Evolutionary conservation across 495 filamentous ascomycete species (phyloP).

Genomic region (Penicillium coffeae): DNA sequence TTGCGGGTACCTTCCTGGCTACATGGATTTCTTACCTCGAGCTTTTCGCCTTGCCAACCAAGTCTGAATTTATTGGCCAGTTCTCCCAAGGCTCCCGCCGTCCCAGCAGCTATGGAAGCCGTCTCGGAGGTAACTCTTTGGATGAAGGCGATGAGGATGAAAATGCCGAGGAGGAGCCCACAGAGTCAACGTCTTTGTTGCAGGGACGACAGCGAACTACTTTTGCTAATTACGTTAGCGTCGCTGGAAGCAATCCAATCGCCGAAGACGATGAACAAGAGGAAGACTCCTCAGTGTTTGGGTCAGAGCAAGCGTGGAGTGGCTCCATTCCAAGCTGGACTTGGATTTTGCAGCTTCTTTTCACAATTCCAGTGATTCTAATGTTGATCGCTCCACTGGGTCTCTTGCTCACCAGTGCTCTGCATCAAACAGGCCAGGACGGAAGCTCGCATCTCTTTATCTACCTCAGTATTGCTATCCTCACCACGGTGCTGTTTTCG

Average conservation of each 20-base stretch:
- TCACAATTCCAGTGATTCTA: slow-evolving; percentile 72
- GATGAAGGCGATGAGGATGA: slow-evolving; percentile 41
- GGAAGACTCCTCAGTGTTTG: slow-evolving; percentile 53
- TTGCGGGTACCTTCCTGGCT: slow-evolving; percentile 69
- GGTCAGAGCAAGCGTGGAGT: slow-evolving; percentile 84
- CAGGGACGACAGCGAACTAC: slow-evolving; percentile 57
- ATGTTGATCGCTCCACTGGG: slow-evolving; percentile 70
- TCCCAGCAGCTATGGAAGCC: slow-evolving; percentile 41
- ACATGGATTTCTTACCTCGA: slow-evolving; percentile 72
- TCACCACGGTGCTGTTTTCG: slow-evolving; percentile 69
- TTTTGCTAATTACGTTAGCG: slow-evolving; percentile 65
- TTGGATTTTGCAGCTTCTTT: slow-evolving; percentile 82
- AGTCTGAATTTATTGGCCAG: slow-evolving; percentile 55
- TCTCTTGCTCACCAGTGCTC: slow-evolving; percentile 65
- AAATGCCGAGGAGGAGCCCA: slow-evolving; percentile 54
- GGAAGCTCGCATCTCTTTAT: slow-evolving; percentile 62
- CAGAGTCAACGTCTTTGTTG: slow-evolving; percentile 78
- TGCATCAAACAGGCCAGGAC: slow-evolving; percentile 78
- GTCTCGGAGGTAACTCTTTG: slow-evolving; percentile 26
- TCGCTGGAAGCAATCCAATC: slow-evolving; percentile 32
- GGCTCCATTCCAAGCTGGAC: slow-evolving; percentile 71
- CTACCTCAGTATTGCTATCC: slow-evolving; percentile 63
- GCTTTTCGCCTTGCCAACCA: slow-evolving; percentile 71
- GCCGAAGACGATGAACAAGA: slow-evolving; percentile 32
- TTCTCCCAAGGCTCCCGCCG: slow-evolving; percentile 30